phyloP scores from a whole-genome alignment of 192 early-diverging fungal genomes.

The Gonapodya prolifera region DNA sequence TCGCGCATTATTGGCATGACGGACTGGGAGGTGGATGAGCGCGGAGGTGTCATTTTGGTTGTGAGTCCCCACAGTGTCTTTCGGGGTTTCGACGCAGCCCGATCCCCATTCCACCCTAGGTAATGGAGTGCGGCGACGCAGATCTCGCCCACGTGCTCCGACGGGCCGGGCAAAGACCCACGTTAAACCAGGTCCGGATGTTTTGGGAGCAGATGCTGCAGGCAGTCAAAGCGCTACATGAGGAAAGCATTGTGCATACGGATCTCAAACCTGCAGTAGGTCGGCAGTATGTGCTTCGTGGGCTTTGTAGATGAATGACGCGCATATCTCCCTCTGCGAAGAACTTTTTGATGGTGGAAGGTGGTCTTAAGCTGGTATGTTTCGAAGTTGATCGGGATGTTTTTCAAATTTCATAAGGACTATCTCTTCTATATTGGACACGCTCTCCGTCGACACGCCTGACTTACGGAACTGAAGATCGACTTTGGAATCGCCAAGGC shows the following conservation, averaged over 20 bases:
- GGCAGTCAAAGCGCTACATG: conserved; percentile 77
- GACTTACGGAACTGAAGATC: conserved; percentile 32
- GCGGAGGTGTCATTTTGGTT: conserved; percentile 49
- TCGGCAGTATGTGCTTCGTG: background rate
- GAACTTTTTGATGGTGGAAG: conserved; percentile 83
- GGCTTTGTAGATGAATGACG: background rate
- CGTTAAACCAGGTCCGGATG: conserved; percentile 60
- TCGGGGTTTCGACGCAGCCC: background rate
- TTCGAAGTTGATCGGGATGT: background rate
- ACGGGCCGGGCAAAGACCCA: conserved; percentile 29
- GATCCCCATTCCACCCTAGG: conserved; percentile 14
- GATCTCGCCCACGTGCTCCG: conserved; percentile 57
- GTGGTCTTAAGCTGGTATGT: conserved; percentile 56
- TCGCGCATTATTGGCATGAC: conserved; percentile 66
- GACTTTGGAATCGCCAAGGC: conserved; percentile 98
- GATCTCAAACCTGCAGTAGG: conserved; percentile 81
- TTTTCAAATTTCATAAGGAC: background rate
- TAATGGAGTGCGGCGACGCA: conserved; percentile 82
- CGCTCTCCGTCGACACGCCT: background rate
- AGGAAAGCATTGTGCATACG: conserved; percentile 77
- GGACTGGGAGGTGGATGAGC: conserved; percentile 57
- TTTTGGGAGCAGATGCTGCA: conserved; percentile 88
- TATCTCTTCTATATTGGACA: too few species aligned
- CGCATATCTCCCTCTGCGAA: background rate
- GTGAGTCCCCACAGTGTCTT: conserved; percentile 24